Evolutionary conservation across 2,329 filamentous ascomycete species (phyloP).

Genomic region (Pseudogymnoascus sp.): DNA sequence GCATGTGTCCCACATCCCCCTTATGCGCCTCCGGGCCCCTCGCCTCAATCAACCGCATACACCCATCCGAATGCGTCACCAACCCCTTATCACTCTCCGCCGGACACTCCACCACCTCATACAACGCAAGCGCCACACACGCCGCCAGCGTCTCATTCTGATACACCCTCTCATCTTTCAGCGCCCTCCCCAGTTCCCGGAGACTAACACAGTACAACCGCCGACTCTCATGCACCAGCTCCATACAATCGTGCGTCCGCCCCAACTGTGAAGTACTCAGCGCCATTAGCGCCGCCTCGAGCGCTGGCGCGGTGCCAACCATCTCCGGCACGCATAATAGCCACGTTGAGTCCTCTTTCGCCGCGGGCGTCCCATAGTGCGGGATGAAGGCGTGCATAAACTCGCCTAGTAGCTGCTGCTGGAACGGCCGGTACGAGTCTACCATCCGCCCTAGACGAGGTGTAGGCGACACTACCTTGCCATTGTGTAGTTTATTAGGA

Average conservation of each 20-base stretch:
- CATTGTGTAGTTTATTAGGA: not conserved
- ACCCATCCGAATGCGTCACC: slow-evolving; percentile 27
- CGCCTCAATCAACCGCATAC: slow-evolving; percentile 26
- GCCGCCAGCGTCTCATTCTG: slow-evolving; percentile 30
- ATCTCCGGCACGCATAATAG: slow-evolving; percentile 23
- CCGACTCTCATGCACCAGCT: slow-evolving; percentile 25
- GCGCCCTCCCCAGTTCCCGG: slow-evolving; percentile 29
- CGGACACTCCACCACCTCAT: slow-evolving; percentile 31
- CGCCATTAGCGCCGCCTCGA: slow-evolving; percentile 26
- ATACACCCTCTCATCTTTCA: slow-evolving; percentile 27
- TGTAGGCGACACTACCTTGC: not conserved
- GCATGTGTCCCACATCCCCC: slow-evolving; percentile 26
- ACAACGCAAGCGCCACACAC: slow-evolving; percentile 30
- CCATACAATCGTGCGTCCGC: slow-evolving; percentile 20
- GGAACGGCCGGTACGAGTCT: slow-evolving; percentile 10
- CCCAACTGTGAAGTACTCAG: slow-evolving; percentile 25
- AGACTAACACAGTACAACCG: slow-evolving; percentile 29
- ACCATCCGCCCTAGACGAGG: not conserved
- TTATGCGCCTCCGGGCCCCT: slow-evolving; percentile 28
- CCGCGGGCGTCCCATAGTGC: slow-evolving; percentile 3
- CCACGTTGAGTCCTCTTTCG: slow-evolving; percentile 20
- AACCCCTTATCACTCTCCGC: slow-evolving; percentile 24
- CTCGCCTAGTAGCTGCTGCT: slow-evolving; percentile 24
- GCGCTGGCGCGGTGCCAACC: slow-evolving; percentile 19
- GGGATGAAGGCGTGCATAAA: slow-evolving; percentile 23